Evolutionary conservation across 2,329 filamentous ascomycete genomes (phyloP), one percentile per base, ranked within the genome.

Genomic region (Parafenestella ontariensis): DNA sequence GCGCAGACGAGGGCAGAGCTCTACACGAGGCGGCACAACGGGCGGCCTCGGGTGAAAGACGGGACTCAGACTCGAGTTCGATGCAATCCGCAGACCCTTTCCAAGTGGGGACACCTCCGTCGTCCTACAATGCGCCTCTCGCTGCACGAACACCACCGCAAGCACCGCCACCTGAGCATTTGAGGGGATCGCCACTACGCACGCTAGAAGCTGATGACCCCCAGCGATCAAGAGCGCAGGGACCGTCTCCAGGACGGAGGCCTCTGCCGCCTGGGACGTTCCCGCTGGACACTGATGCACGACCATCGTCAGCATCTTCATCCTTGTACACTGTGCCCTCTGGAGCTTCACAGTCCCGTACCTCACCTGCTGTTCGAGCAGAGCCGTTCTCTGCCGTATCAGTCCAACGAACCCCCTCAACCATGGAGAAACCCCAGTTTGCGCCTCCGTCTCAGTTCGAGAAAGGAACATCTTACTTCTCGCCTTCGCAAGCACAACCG

Each of bases 1-100:
- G 81, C 51, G 76, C 76, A 8, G 82, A 84, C 54, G 82, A 84
- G 70, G 82, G 79, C 5, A 73, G 72, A 49, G 81, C 80, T 9
- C 68, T 84, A 47, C 81, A 83, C 43, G 74, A 80, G 43, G 78
- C 73, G 33, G 63, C 62, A 24, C 72, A 76, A 33, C 68, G 59
- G 18, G 64, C 63, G 24, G 54, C 49, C 4, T 61, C 68, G 3
- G 58, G 60, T 20, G 45, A 54, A 17, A 66, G 65, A 24, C 60
- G 65, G 3, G 66, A 68, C 26, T 76, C 74, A 5, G 68, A 65
- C 23, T 70, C 71, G 20, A 75, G 71, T 49, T 68, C 65, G 13
- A 42, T 62, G 49, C 60, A 55, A 17, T 58, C 57, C 2, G 52
- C 62, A 15, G 64, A 61, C 45, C 70, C 70, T 1, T 62, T 68